Evolutionary conservation across 2,329 filamentous ascomycete genomes (phyloP), one percentile per base, ranked within the genome.

Genomic region (Colletotrichum salicis): DNA sequence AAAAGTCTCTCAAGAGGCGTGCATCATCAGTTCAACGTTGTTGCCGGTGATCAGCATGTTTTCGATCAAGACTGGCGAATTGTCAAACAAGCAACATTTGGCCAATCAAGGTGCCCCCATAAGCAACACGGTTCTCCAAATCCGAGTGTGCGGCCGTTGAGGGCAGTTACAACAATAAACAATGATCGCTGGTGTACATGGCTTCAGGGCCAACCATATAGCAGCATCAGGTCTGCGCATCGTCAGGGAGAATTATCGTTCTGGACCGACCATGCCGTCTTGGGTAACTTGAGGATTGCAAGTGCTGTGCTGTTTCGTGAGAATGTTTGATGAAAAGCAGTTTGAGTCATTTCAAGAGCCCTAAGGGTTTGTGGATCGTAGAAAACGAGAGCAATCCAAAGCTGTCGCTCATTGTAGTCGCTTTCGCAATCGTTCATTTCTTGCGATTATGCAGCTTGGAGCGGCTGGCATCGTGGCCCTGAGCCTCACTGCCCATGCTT

Each of bases 401-500:
- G 5, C 22, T 3, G 22, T 33, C 33, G 52, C 13, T 37, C 5
- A 12, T 69, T 51, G n/a, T 48, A n/a, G 13, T 63, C 62, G 5
- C 7, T 48, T 33, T 54, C 8, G 13, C 3, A 58, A n/a, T 48
- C 19, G n/a, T 27, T 37, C 29, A 10, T 12, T 22, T 31, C 33
- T 35, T 48, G 11, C 13, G 41, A 63, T 24, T 4, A 73, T 74
- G 71, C 64, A 69, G 27, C 35, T 73, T 29, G 60, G 52, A 31
- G 48, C 29, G 48, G 52, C 56, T 57, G 51, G 69, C 57, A 48
- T 73, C 35, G 60, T 54, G 45, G 58, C 64, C 33, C 48, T 69
- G 59, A 52, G 60, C 64, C 64, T 74, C 51, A 68, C 56, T 56
- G 58, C 35, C 5, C 56, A 65, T 12, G 71, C 72, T 37, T 64